A percentile compares a stretch with the other conserved stretches of the same genome.
These are phyloP conservation scores for Lipomyces starkeyi DNA, from an alignment of 805 yeast genomes.

Conservation along the genomic window DNA sequence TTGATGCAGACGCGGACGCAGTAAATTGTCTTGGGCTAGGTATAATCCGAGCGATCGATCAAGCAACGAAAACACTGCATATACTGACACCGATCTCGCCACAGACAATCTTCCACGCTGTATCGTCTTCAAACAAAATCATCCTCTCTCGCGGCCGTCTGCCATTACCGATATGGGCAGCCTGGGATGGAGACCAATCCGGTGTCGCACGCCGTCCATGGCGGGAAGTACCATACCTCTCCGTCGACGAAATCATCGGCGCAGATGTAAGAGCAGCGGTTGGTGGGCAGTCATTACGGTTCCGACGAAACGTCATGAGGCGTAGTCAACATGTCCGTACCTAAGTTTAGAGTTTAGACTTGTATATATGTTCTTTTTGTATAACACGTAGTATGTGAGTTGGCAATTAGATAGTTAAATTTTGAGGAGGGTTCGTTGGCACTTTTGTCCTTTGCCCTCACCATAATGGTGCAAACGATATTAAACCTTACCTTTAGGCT, in stretches of 20 bases:
- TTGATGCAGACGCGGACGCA: slow-evolving; percentile 7
- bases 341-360: neutral
- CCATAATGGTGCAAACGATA: too few species aligned
- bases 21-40: slow-evolving; percentile 29
- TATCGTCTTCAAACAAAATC: slow-evolving; percentile 6
- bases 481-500: too few species aligned
- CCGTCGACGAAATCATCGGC: slow-evolving; percentile 15
- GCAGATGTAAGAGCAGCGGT: slow-evolving; percentile 7
- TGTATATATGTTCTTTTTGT: neutral
- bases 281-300: slow-evolving; percentile 28
- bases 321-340: slow-evolving; percentile 20
- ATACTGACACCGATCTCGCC: slow-evolving; percentile 18
- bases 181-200: slow-evolving; percentile 23
- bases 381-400: too few species aligned
- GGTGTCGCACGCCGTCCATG: slow-evolving; percentile 22
- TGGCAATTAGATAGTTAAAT: too few species aligned
- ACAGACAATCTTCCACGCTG: neutral
- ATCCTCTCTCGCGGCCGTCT: slow-evolving; percentile 29
- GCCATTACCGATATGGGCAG: slow-evolving; percentile 26
- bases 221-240: slow-evolving; percentile 29
- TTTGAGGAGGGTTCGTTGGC: too few species aligned
- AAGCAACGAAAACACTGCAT: slow-evolving; percentile 9
- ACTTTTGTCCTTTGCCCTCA: too few species aligned
- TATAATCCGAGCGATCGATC: slow-evolving; percentile 29
- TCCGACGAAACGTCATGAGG: slow-evolving; percentile 32